Conservation (phyloP, 805 yeast species). For the Lachancea quebecensis region DNA sequence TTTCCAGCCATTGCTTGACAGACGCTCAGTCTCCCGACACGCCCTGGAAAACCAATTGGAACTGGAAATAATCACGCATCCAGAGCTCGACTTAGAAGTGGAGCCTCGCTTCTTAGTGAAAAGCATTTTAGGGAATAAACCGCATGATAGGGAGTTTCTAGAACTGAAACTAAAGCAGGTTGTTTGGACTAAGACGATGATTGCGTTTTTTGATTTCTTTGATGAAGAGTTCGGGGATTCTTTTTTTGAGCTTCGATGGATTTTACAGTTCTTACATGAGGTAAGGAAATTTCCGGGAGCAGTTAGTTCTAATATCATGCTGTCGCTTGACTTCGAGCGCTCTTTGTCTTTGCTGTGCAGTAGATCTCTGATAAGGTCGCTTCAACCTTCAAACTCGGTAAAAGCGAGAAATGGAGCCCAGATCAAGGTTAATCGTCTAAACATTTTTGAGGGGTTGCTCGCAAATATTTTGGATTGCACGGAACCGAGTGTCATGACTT, state of each 20-base stretch:
- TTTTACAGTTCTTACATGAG: slow-evolving; percentile 17
- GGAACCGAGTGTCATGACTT: slow-evolving; percentile 10
- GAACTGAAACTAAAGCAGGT: slow-evolving; percentile 5
- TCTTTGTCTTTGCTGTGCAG: slow-evolving; percentile 13
- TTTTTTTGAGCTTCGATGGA: slow-evolving; percentile 17
- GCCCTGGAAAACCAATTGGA: slow-evolving; percentile 4
- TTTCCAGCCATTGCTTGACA: neutral
- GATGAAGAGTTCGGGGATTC: slow-evolving; percentile 13
- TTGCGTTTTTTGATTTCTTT: slow-evolving; percentile 9
- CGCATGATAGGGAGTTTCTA: slow-evolving; percentile 2
- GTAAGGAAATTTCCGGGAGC: slow-evolving; percentile 4
- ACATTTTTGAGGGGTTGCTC: slow-evolving; percentile 14
- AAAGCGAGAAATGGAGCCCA: slow-evolving; percentile 1
- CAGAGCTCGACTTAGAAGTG: slow-evolving; percentile 17
- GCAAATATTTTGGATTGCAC: slow-evolving; percentile 13
- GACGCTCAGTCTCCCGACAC: neutral
- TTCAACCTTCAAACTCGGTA: neutral
- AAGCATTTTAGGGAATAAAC: slow-evolving; percentile 4
- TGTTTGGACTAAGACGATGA: slow-evolving; percentile 4
- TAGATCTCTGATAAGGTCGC: slow-evolving; percentile 10
- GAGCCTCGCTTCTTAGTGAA: slow-evolving; percentile 17
- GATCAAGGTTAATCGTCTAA: slow-evolving; percentile 8
- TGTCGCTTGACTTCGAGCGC: slow-evolving; percentile 12
- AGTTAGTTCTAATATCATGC: neutral
- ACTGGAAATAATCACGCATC: slow-evolving; percentile 12